A percentile compares a stretch with the other conserved stretches of the same genome.
Evolutionary conservation across 768 basidiomycete genomes (phyloP).

Genomic region (Collybiopsis luxurians): DNA sequence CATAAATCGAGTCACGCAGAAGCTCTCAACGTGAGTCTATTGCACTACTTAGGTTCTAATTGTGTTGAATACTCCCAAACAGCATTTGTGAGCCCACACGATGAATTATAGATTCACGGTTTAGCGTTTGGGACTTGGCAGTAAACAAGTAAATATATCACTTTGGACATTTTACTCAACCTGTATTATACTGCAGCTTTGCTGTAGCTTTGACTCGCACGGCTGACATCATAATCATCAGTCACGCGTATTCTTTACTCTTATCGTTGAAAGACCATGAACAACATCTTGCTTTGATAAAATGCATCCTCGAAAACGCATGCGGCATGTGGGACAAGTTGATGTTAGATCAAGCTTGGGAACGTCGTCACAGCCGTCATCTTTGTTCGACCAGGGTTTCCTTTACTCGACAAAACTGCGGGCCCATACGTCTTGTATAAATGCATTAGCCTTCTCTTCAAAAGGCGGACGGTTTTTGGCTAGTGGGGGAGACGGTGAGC

Average conservation of each 20-base stretch:
- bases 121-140: too few species aligned
- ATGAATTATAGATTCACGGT: too few species aligned
- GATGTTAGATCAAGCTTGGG: too few species aligned
- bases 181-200: too few species aligned
- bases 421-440: slow-evolving; percentile 63
- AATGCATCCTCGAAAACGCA: background rate
- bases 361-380: background rate
- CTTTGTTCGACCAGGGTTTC: slow-evolving; percentile 18
- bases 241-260: too few species aligned
- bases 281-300: too few species aligned
- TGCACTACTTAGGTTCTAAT: background rate
- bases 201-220: too few species aligned
- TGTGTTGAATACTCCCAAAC: slow-evolving; percentile 6
- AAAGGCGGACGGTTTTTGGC: slow-evolving; percentile 59
- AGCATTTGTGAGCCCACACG: slow-evolving; percentile 18
- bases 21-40: slow-evolving; percentile 25
- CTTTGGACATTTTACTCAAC: too few species aligned
- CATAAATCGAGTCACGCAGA: slow-evolving; percentile 23
- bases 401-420: slow-evolving; percentile 26
- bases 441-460: slow-evolving; percentile 61
- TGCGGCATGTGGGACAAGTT: background rate
- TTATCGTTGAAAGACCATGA: too few species aligned
- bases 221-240: too few species aligned
- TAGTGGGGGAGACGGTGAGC: slow-evolving; percentile 68
- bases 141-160: too few species aligned